These are phyloP conservation scores for Gymnopus androsaceus DNA, from an alignment of 1,284 basidiomycete genomes.

Conservation along the genomic window DNA sequence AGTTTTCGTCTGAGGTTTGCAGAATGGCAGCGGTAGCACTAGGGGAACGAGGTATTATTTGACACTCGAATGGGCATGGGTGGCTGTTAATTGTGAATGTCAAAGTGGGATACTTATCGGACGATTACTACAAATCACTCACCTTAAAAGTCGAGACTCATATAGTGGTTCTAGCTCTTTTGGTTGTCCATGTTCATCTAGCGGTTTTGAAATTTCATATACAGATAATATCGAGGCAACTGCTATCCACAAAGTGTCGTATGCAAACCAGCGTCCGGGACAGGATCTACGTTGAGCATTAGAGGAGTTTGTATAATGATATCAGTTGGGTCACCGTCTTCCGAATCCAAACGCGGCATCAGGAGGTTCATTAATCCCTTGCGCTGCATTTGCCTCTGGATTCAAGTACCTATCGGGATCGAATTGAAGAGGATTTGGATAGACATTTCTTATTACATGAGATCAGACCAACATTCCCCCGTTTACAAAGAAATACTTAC, in stretches of 20 bases:
- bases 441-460: conserved; percentile 26
- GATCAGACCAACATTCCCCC: background rate
- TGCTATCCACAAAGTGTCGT: conserved; percentile 50
- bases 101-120: background rate
- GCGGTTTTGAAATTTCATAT: conserved; percentile 41
- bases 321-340: conserved; percentile 37
- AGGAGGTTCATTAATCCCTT: conserved; percentile 31
- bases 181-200: conserved; percentile 42
- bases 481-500: conserved; percentile 4
- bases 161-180: conserved; percentile 43
- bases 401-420: conserved; percentile 35
- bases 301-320: background rate
- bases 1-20: conserved; percentile 25
- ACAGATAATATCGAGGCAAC: conserved; percentile 46
- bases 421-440: conserved; percentile 37
- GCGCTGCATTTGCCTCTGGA: conserved; percentile 20
- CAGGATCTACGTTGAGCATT: conserved; percentile 38
- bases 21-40: conserved; percentile 31
- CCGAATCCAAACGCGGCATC: conserved; percentile 44
- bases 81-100: conserved; percentile 25
- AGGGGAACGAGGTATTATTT: conserved; percentile 40
- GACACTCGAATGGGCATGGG: conserved; percentile 46
- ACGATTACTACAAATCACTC: conserved; percentile 4
- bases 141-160: conserved; percentile 47
- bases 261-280: conserved; percentile 48